Evolutionary conservation across 208 protist species (phyloP), one percentile per base, ranked within the genome.

Genomic region (Naegleria fowleri): DNA sequence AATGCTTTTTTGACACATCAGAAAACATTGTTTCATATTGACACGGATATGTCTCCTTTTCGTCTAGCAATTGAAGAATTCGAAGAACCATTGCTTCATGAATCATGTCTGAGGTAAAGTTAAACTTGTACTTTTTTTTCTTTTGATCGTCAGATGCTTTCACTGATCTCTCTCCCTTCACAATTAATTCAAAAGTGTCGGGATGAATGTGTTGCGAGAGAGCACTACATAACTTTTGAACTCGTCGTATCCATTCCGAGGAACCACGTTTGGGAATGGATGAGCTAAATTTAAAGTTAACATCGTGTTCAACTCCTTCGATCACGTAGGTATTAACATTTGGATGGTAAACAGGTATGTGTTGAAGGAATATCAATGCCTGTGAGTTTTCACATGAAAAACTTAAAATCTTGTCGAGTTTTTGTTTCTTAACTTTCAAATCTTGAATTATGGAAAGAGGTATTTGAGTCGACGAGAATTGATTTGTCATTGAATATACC

Each of bases 101-200:
- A 5, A 88, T 15, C 85, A 88, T 88, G 19, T 88, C 43, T 38
- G 40, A 22, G 11, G 85, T 88, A 58, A 40, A 88, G 38, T 88
- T 88, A 5, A 9, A 36, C n/a, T 29, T 79, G n/a, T 13, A 79
- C 29, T 79, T 79, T 36, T 79, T 25, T 13, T 29, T 79, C 9
- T 79, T 79, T n/a, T 79, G 19, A 36, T 79, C 67, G 0, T 25
- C 25, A 36, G 9, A 13, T 0, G 0, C 40, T 58, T 88, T 55
- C 5, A 88, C 33, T 5, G 19, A n/a, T 43, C n/a, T 58, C 4
- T 88, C 43, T 29, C 36, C 41, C 38, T 13, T 13, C 5, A 58
- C 7, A 51, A 88, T 39, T 29, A 43, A 55, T 38, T 36, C 39
- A 38, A 58, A 88, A 6, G 29, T 22, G 7, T 88, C 85, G 13